Percentiles rank a stretch among this genome's conserved stretches.
phyloP scores from a whole-genome alignment of 202 grass and related monocot genomes.

The Dendrocalamus latiflorus region DNA sequence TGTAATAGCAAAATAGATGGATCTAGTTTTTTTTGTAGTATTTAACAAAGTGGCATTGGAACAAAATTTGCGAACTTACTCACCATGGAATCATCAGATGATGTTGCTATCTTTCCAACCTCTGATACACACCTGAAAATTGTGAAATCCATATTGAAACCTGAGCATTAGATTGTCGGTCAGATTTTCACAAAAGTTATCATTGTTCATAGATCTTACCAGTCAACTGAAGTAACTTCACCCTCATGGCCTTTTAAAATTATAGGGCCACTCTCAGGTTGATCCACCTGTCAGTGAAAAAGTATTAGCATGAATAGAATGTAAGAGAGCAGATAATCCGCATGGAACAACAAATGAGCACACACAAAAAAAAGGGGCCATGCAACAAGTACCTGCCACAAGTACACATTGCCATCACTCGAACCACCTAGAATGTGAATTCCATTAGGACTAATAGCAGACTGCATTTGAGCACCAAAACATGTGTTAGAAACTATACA shows the following conservation, averaged over 20 bases:
- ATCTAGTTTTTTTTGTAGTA: not conserved
- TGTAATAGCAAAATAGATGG: not conserved
- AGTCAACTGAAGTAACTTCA: constrained; percentile 86
- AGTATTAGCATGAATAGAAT: not conserved
- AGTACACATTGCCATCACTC: constrained; percentile 72
- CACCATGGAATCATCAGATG: constrained; percentile 83
- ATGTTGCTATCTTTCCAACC: constrained; percentile 76
- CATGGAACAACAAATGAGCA: not conserved
- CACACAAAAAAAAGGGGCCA: not conserved
- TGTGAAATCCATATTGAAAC: not conserved
- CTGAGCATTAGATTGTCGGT: constrained; percentile 3
- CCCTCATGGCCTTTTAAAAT: constrained; percentile 72
- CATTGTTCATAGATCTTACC: constrained; percentile 37
- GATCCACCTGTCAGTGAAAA: constrained; percentile 54
- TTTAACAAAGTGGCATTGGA: not conserved
- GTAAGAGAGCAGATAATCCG: constrained; percentile 3
- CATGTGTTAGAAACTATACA: constrained; percentile 24
- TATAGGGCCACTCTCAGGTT: constrained; percentile 45
- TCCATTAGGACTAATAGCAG: constrained; percentile 85
- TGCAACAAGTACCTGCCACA: constrained; percentile 72
- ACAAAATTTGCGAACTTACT: constrained; percentile 14
- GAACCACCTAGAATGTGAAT: constrained; percentile 87
- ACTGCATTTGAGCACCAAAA: constrained; percentile 34
- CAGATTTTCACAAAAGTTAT: not conserved
- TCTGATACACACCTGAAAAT: constrained; percentile 77